A percentile compares a stretch with the other conserved stretches of the same genome.
These are phyloP conservation scores for Heliosperma pusillum DNA, from an alignment of 148 eudicot species.

Conservation along the genomic window DNA sequence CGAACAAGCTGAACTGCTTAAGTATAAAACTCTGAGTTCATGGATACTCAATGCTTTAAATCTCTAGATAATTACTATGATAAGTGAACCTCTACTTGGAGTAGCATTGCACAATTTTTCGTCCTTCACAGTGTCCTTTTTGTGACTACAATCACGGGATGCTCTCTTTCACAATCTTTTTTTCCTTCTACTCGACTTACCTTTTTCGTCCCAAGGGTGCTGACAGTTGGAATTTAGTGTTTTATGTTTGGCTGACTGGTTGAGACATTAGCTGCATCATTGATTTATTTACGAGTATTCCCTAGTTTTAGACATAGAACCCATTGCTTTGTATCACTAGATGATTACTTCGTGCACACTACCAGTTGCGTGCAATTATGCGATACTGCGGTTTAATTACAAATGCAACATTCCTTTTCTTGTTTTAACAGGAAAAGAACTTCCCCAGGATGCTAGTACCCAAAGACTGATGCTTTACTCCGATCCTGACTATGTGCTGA, in stretches of 20 bases:
- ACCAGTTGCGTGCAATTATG: neutral
- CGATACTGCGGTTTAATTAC: neutral
- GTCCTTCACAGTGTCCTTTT: no score
- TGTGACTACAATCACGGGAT: no score
- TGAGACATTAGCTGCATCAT: no score
- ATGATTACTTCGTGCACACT: neutral
- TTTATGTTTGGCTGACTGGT: no score
- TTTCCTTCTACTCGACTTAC: no score
- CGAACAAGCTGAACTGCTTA: neutral
- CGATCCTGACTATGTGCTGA: conserved; percentile 61
- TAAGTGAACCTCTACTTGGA: no score
- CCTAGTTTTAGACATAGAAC: neutral
- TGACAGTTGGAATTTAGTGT: no score
- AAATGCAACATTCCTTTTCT: neutral
- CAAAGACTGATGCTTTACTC: conserved; percentile 56
- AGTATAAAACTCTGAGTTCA: neutral
- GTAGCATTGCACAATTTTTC: no score
- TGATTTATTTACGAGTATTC: no score
- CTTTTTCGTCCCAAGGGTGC: no score
- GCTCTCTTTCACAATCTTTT: no score
- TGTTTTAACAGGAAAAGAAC: conserved; percentile 56
- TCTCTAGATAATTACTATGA: no score
- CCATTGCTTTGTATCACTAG: neutral
- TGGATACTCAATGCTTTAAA: neutral
- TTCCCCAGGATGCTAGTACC: conserved; percentile 58